Evolutionary conservation across 2,329 filamentous ascomycete genomes (phyloP), one percentile per base, ranked within the genome.

Genomic region (Fusarium bulbicola): DNA sequence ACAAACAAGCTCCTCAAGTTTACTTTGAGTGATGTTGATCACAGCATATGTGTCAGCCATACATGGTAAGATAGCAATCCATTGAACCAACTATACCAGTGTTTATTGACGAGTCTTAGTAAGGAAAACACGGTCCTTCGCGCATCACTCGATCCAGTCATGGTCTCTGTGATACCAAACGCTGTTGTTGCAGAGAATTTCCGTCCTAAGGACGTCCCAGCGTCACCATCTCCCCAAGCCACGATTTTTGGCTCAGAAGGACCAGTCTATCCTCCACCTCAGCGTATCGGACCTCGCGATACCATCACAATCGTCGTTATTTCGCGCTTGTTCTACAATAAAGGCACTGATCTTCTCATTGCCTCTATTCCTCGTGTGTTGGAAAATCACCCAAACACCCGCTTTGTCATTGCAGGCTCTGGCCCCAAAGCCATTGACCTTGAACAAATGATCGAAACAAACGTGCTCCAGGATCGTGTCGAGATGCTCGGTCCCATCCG

Each of bases 1-100:
- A 97, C 95, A 37, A 99, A 99, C 81, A 99, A 99, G 84, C 86
- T 99, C 43, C 87, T 99, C 63, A 99, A 99, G 81, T 99, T 99
- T 79, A 95, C 91, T 0, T 82, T 99, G 73, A 98, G 95, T 81
- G 96, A 99, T 80, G 95, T 99, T 20, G 96, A 98, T 79, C 96
- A 99, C 86, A 95, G 97, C 70, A 97, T 99, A 52, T 99, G 96
- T 79, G 96, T 99, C 77, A 98, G 95, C 83, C 95, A 99, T 85
- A 99, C 96, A 43, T 98, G 95, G 95, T 96, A 85, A 72, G 87
- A 43, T 24, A 39, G 73, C 24, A 43, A 28, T 73, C 21, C 7
- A 26, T 15, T 3, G 9, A 43, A 6, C 21, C n/a, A 30, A n/a
- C 15, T 42, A 50, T 24, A 28, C 7, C 16, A 13, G 36, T 11